Percentiles rank a stretch among this genome's conserved stretches.
These are phyloP conservation scores for Neofusicoccum kwambonambiense DNA, from an alignment of 2,329 filamentous ascomycete species.

Conservation along the genomic window DNA sequence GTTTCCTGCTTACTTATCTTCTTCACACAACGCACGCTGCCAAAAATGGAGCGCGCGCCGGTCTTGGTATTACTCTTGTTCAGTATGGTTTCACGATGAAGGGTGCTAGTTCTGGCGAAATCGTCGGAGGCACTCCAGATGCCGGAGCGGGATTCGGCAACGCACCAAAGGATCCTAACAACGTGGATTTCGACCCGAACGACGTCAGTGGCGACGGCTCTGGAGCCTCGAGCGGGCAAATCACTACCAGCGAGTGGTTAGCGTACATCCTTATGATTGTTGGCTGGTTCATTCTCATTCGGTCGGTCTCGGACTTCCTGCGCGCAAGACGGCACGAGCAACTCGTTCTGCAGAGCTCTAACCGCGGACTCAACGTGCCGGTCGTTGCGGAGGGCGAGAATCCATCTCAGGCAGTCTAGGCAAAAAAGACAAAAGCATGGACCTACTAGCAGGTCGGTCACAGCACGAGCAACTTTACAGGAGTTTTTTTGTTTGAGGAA, in stretches of 20 bases:
- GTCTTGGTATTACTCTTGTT: slow-evolving; percentile 90
- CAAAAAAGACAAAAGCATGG: neutral
- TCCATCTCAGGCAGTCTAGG: slow-evolving; percentile 1
- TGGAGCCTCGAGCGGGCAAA: slow-evolving; percentile 41
- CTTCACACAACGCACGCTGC: slow-evolving; percentile 97
- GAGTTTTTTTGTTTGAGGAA: slow-evolving; percentile 9
- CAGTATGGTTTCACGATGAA: slow-evolving; percentile 98
- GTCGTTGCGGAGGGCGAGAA: slow-evolving; percentile 82
- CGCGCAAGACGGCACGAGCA: slow-evolving; percentile 87
- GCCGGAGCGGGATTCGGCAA: slow-evolving; percentile 49
- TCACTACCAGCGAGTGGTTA: slow-evolving; percentile 80
- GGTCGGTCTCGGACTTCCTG: slow-evolving; percentile 88
- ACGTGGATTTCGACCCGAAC: slow-evolving; percentile 80
- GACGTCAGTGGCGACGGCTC: slow-evolving; percentile 53
- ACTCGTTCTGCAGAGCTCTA: slow-evolving; percentile 87
- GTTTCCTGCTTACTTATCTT: slow-evolving; percentile 96
- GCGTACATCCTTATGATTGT: slow-evolving; percentile 94
- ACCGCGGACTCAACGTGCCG: slow-evolving; percentile 78
- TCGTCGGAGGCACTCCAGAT: slow-evolving; percentile 48
- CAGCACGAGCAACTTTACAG: neutral
- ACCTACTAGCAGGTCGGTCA: neutral
- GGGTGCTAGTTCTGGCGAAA: slow-evolving; percentile 41
- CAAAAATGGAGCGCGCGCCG: slow-evolving; percentile 93
- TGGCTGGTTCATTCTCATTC: slow-evolving; percentile 96
- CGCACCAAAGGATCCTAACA: slow-evolving; percentile 81